Evolutionary conservation across 495 filamentous ascomycete species (phyloP).

Genomic region (Aspergillus hancockii): DNA sequence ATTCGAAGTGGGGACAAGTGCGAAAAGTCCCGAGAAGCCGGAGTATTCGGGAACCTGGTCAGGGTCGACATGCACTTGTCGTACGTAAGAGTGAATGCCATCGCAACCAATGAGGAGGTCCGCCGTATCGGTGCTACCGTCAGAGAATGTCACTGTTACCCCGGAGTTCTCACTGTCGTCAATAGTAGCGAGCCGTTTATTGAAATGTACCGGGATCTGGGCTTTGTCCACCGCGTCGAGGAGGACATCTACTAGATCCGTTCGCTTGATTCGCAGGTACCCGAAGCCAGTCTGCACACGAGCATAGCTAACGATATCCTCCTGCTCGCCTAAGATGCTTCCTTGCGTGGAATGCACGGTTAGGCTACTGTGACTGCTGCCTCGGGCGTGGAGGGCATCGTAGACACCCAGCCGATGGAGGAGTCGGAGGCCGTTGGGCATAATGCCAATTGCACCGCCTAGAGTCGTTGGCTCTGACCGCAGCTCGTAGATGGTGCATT

Average conservation of each 20-base stretch:
- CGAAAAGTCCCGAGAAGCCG: slow-evolving; percentile 41
- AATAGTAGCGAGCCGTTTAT: slow-evolving; percentile 21
- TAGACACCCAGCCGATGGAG: slow-evolving; percentile 40
- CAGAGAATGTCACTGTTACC: slow-evolving; percentile 29
- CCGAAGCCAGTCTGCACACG: slow-evolving; percentile 29
- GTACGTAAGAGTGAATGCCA: slow-evolving; percentile 52
- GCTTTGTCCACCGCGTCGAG: slow-evolving; percentile 21
- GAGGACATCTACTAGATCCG: slow-evolving; percentile 32
- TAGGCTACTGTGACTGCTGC: slow-evolving; percentile 25
- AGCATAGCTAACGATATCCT: slow-evolving; percentile 22
- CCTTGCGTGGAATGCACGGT: slow-evolving; percentile 33
- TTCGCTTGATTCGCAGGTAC: slow-evolving; percentile 37
- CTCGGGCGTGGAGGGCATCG: slow-evolving; percentile 27
- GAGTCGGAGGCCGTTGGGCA: slow-evolving; percentile 49
- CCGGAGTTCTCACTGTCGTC: slow-evolving; percentile 13
- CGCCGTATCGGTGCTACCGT: slow-evolving; percentile 33
- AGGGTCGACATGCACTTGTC: slow-evolving; percentile 29
- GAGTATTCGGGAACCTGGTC: slow-evolving; percentile 31
- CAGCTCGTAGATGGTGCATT: slow-evolving; percentile 33
- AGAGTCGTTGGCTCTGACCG: slow-evolving; percentile 38
- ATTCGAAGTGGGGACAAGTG: slow-evolving; percentile 36
- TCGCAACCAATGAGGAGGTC: slow-evolving; percentile 60
- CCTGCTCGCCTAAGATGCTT: slow-evolving; percentile 21
- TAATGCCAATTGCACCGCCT: slow-evolving; percentile 49
- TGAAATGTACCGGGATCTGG: slow-evolving; percentile 26